A percentile compares a stretch with the other conserved stretches of the same genome.
phyloP scores from a whole-genome alignment of 2,329 filamentous ascomycete genomes.

The Phialocephala sp. region DNA sequence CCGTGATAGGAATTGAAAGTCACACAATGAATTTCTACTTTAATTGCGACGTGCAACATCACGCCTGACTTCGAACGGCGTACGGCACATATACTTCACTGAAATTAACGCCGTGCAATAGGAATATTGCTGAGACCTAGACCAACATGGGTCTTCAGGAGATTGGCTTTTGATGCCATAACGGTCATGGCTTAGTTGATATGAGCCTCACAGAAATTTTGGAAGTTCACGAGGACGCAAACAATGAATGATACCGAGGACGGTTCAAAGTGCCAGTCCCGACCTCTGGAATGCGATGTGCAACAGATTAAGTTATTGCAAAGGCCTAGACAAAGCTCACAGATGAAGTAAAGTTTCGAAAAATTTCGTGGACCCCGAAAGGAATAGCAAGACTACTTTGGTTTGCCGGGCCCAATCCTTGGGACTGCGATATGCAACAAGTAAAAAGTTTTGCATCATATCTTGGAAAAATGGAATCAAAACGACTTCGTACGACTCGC shows the following conservation, averaged over 20 bases:
- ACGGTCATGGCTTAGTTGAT: no score
- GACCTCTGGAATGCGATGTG: constrained; percentile 2
- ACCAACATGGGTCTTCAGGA: no score
- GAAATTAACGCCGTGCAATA: not conserved
- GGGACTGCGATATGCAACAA: constrained; percentile 12
- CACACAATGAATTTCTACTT: not conserved
- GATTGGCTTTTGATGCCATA: no score
- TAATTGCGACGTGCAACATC: not conserved
- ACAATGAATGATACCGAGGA: not conserved
- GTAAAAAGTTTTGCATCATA: not conserved
- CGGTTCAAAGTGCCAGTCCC: not conserved
- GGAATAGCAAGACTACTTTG: no score
- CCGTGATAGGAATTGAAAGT: not conserved
- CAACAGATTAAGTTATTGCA: not conserved
- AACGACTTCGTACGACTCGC: not conserved
- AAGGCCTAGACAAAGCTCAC: not conserved
- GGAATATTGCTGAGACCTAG: not conserved
- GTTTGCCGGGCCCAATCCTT: no score
- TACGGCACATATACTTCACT: not conserved
- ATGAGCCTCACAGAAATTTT: no score
- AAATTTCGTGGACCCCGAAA: no score
- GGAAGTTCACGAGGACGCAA: no score
- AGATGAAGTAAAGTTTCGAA: no score
- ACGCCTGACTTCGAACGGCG: not conserved
- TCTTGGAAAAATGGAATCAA: not conserved